Conservation (phyloP, 495 filamentous ascomycete genomes). For the Xylaria grammica region DNA sequence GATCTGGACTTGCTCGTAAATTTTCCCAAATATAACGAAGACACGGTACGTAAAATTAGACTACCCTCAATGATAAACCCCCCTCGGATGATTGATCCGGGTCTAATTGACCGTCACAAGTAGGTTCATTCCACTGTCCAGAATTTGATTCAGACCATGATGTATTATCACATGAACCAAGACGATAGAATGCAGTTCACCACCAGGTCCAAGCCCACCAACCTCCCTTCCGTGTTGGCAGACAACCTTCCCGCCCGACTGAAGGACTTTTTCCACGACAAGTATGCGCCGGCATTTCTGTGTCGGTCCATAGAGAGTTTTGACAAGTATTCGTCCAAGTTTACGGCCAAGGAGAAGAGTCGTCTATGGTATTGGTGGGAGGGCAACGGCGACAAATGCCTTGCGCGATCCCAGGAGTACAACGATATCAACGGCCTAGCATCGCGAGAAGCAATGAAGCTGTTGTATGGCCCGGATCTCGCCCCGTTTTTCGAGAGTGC, state of each 20-base stretch:
- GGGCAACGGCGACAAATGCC: constrained; percentile 9
- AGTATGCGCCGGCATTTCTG: constrained; percentile 8
- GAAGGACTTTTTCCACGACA: constrained; percentile 7
- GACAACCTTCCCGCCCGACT: background rate
- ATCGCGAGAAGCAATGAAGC: constrained; percentile 6
- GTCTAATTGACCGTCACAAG: background rate
- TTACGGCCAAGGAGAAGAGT: constrained; percentile 1
- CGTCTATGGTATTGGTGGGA: constrained; percentile 15
- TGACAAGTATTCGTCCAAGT: constrained; percentile 3
- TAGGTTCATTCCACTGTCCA: constrained; percentile 5
- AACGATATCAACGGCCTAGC: constrained; percentile 8
- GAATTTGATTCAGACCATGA: constrained; percentile 5
- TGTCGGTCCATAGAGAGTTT: constrained; percentile 1
- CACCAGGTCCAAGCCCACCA: background rate
- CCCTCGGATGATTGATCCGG: too few species aligned
- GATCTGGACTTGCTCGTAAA: background rate
- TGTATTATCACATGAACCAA: constrained; percentile 11
- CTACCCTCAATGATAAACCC: too few species aligned
- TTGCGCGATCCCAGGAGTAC: background rate
- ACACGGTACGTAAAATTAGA: background rate
- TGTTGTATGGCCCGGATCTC: background rate
- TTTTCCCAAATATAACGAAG: background rate
- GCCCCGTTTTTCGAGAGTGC: background rate
- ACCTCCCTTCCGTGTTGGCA: background rate
- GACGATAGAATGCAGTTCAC: background rate